Conservation (phyloP, 495 filamentous ascomycete species). For the Penicillium paxilli region DNA sequence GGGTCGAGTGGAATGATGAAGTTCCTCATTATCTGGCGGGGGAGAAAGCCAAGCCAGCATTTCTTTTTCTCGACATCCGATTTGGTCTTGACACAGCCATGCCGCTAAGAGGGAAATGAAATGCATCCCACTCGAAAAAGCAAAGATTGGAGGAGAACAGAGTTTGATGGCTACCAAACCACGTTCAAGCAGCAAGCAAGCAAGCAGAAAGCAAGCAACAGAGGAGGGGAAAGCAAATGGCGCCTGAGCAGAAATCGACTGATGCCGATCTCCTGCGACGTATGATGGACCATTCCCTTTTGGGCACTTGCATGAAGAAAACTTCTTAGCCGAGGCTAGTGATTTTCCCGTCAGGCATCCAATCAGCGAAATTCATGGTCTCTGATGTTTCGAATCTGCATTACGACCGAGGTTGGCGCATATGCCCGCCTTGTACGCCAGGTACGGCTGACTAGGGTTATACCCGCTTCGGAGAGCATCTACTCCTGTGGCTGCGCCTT, state of each 20-base stretch:
- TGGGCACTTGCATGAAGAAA: slow-evolving; percentile 31
- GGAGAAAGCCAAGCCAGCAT: background rate
- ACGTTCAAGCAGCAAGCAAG: slow-evolving; percentile 9
- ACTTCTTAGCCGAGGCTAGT: slow-evolving; percentile 18
- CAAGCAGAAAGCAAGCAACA: slow-evolving; percentile 3
- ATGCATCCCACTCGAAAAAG: slow-evolving; percentile 4
- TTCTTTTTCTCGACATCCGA: background rate
- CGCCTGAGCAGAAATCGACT: slow-evolving; percentile 25
- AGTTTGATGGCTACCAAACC: slow-evolving; percentile 16
- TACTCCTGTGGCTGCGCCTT: background rate
- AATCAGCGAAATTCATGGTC: slow-evolving; percentile 40
- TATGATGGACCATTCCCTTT: slow-evolving; percentile 28
- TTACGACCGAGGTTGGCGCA: slow-evolving; percentile 31
- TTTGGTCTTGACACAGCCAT: background rate
- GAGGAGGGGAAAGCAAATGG: slow-evolving; percentile 4
- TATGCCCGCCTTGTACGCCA: slow-evolving; percentile 29
- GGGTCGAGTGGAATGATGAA: background rate
- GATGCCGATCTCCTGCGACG: slow-evolving; percentile 29
- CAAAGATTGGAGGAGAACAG: slow-evolving; percentile 1
- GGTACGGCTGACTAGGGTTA: slow-evolving; percentile 22
- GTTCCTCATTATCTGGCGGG: background rate
- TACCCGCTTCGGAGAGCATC: slow-evolving; percentile 10
- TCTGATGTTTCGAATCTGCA: slow-evolving; percentile 29
- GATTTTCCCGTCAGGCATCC: slow-evolving; percentile 26
- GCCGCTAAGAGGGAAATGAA: slow-evolving; percentile 8